Evolutionary conservation across 164 flowering plant species (phyloP).

Genomic region (Euptelea pleiosperma): DNA sequence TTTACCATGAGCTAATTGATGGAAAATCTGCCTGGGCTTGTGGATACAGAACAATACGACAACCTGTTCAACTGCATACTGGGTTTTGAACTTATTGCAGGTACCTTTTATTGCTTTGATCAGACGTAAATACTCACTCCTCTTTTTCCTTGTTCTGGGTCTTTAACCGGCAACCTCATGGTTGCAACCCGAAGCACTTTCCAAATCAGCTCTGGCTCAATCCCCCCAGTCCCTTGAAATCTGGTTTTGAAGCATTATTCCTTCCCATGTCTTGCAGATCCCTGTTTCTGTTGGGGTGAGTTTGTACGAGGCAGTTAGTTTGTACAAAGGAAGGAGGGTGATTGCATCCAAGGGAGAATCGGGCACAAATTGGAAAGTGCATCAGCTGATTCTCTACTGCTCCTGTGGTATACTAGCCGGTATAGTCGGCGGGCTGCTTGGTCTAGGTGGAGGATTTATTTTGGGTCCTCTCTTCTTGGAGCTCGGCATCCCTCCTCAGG

Average conservation of each 20-base stretch:
- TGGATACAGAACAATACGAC: slow-evolving; percentile 55
- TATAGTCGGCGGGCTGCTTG: slow-evolving; percentile 90
- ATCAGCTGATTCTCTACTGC: slow-evolving; percentile 64
- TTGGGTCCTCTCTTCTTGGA: slow-evolving; percentile 95
- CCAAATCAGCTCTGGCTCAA: no score
- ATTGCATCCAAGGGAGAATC: slow-evolving; percentile 68
- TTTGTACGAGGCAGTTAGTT: slow-evolving; percentile 57
- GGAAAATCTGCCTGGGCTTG: slow-evolving; percentile 12
- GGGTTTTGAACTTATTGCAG: slow-evolving; percentile 88
- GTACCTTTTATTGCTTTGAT: slow-evolving; percentile 28
- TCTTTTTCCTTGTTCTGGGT: no score
- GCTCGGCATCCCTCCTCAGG: slow-evolving; percentile 96
- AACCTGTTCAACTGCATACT: slow-evolving; percentile 67
- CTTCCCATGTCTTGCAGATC: slow-evolving; percentile 37
- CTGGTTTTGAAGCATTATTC: slow-evolving; percentile 9
- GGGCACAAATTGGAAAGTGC: slow-evolving; percentile 42
- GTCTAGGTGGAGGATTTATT: slow-evolving; percentile 91
- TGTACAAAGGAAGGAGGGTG: slow-evolving; percentile 61
- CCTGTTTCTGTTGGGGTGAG: slow-evolving; percentile 83
- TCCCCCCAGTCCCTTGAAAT: neutral
- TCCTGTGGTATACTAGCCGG: slow-evolving; percentile 72
- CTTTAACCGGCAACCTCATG: no score
- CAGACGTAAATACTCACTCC: no score
- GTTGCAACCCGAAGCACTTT: no score
- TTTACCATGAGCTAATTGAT: slow-evolving; percentile 7